Evolutionary conservation across 2,329 filamentous ascomycete genomes (phyloP).

Genomic region (Colletotrichum orbiculare): DNA sequence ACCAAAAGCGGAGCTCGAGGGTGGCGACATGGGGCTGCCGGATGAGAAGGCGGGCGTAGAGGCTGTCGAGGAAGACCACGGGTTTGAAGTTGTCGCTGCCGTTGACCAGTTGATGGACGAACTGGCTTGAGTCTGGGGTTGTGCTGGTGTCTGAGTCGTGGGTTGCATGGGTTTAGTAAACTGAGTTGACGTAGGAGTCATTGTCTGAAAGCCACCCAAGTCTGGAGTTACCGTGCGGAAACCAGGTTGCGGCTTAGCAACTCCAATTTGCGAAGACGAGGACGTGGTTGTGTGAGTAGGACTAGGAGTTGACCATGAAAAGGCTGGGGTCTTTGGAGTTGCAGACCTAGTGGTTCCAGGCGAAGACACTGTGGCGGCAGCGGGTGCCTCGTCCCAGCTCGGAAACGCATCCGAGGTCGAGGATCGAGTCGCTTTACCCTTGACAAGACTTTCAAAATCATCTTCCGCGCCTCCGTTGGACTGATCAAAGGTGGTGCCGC

Average conservation of each 20-base stretch:
- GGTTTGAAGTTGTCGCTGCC: constrained; percentile 53
- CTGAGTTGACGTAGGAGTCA: constrained; percentile 70
- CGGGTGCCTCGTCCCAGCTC: constrained; percentile 61
- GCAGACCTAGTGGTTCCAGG: constrained; percentile 47
- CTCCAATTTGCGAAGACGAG: constrained; percentile 45
- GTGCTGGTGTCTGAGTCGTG: constrained; percentile 38
- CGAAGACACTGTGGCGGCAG: constrained; percentile 47
- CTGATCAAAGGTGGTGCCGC: constrained; percentile 67
- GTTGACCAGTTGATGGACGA: constrained; percentile 65
- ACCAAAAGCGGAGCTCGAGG: constrained; percentile 48
- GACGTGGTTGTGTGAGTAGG: constrained; percentile 48
- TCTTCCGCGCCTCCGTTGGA: constrained; percentile 67
- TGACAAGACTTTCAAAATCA: constrained; percentile 91
- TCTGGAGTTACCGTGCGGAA: constrained; percentile 71
- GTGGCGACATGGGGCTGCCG: constrained; percentile 35
- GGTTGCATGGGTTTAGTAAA: constrained; percentile 71
- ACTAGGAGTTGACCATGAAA: constrained; percentile 73
- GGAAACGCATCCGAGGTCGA: constrained; percentile 51
- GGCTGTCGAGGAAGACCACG: constrained; percentile 58
- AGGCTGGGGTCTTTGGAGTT: constrained; percentile 60
- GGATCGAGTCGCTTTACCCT: constrained; percentile 68
- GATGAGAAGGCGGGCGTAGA: constrained; percentile 28
- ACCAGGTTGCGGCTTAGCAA: constrained; percentile 52
- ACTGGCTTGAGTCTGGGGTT: constrained; percentile 39
- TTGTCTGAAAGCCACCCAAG: constrained; percentile 63